These are phyloP conservation scores for Xylariaceae sp. DNA, from an alignment of 2,329 filamentous ascomycete species.

Conservation along the genomic window DNA sequence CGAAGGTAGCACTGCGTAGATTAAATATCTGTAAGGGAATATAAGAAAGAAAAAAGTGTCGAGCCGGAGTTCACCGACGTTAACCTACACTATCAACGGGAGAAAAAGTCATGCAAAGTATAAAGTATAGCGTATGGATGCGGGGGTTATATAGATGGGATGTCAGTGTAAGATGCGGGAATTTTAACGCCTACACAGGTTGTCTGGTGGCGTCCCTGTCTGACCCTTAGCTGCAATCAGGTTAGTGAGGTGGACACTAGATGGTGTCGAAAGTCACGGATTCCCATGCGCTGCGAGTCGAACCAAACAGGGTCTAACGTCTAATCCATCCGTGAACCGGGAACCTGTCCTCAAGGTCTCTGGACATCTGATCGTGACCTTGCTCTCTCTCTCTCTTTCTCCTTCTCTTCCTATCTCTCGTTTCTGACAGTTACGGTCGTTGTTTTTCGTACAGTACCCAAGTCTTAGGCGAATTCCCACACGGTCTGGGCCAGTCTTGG, in stretches of 20 bases:
- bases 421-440: no score
- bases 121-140: background rate
- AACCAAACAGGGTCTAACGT: background rate
- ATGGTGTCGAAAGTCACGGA: background rate
- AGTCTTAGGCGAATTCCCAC: background rate
- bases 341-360: background rate
- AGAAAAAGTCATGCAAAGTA: background rate
- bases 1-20: background rate
- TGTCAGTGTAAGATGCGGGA: background rate
- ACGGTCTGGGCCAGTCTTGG: background rate
- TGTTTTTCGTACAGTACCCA: background rate
- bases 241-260: background rate
- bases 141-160: background rate
- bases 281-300: background rate
- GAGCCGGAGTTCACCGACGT: background rate
- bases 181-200: background rate
- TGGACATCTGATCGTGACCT: background rate
- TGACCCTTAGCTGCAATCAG: background rate
- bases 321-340: background rate
- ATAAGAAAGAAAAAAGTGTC: background rate
- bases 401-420: no score
- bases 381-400: no score
- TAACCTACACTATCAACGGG: background rate
- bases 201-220: background rate
- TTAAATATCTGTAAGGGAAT: background rate